A percentile compares a stretch with the other conserved stretches of the same genome.
Conservation (phyloP, 352 stramenopile species). For the Poterioochromonas sp. region DNA sequence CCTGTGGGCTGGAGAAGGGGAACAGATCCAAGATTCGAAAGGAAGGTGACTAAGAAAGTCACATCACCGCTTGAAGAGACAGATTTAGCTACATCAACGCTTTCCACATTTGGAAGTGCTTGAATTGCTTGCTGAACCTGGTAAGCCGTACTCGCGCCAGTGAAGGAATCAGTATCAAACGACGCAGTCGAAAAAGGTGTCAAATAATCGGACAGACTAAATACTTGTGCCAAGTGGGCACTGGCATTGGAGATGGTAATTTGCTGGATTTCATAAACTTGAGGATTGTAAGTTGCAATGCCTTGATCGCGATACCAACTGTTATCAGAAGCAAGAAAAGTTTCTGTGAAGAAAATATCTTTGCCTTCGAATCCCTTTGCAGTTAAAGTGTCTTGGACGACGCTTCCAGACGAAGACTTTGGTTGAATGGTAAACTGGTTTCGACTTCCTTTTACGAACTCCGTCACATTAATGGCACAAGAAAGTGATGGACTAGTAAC, state of each 20-base stretch:
- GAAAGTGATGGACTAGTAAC: neutral
- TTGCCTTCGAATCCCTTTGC: constrained; percentile 59
- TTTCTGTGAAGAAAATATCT: constrained; percentile 89
- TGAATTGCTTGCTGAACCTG: constrained; percentile 18
- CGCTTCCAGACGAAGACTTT: constrained; percentile 73
- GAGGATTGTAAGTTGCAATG: constrained; percentile 70
- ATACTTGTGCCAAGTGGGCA: neutral
- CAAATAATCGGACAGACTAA: constrained; percentile 27
- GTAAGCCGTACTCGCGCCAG: neutral
- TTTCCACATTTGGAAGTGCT: constrained; percentile 28
- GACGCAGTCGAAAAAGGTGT: neutral
- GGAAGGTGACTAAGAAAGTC: constrained; percentile 81
- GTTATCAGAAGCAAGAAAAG: constrained; percentile 81
- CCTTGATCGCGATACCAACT: constrained; percentile 77
- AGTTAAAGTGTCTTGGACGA: constrained; percentile 72
- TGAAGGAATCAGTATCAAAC: neutral
- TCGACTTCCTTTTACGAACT: constrained; percentile 76
- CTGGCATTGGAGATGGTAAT: neutral
- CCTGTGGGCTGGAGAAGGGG: constrained; percentile 48
- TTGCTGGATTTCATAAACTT: constrained; percentile 21
- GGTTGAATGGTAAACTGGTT: constrained; percentile 90
- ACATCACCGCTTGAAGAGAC: constrained; percentile 68
- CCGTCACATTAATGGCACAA: constrained; percentile 49
- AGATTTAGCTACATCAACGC: constrained; percentile 32
- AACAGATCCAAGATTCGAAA: constrained; percentile 76